Evolutionary conservation across 2,329 filamentous ascomycete genomes (phyloP).

Genomic region (Arachnomyces sp.): DNA sequence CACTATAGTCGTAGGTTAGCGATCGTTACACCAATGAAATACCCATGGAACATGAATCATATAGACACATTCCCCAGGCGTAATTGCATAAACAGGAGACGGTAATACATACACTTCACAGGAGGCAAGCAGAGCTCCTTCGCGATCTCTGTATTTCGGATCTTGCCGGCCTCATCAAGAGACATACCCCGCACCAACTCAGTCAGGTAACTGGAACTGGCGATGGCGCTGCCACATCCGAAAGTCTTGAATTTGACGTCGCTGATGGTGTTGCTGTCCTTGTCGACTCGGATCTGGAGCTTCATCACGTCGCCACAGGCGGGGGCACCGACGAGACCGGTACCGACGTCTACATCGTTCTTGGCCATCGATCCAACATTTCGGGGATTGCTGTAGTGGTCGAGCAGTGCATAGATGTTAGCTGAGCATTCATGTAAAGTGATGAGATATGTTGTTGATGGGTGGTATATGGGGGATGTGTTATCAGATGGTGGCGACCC

Average conservation of each 20-base stretch:
- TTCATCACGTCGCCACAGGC: conserved; percentile 93
- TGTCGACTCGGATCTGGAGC: conserved; percentile 86
- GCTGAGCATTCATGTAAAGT: conserved; percentile 17
- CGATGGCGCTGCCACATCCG: conserved; percentile 89
- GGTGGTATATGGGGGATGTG: not conserved
- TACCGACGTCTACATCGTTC: conserved; percentile 73
- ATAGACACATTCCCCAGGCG: conserved; percentile 7
- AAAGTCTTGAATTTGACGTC: conserved; percentile 99
- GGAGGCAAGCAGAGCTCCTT: conserved; percentile 87
- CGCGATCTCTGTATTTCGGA: conserved; percentile 96
- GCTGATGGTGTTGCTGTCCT: conserved; percentile 74
- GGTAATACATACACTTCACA: conserved; percentile 62
- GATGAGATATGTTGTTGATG: conserved; percentile 3
- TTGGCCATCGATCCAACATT: conserved; percentile 76
- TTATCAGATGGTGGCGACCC: not conserved
- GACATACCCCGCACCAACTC: conserved; percentile 95
- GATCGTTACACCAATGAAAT: not conserved
- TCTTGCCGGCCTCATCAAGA: conserved; percentile 81
- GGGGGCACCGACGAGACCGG: conserved; percentile 82
- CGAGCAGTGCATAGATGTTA: conserved; percentile 52
- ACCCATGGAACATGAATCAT: not conserved
- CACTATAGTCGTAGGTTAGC: conserved; percentile 40
- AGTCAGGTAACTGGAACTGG: conserved; percentile 87
- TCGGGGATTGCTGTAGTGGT: conserved; percentile 72
- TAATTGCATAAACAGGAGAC: not conserved